A percentile compares a stretch with the other conserved stretches of the same genome.
Conservation (phyloP, 73 alveolate genomes). For the Stentor coeruleus region DNA sequence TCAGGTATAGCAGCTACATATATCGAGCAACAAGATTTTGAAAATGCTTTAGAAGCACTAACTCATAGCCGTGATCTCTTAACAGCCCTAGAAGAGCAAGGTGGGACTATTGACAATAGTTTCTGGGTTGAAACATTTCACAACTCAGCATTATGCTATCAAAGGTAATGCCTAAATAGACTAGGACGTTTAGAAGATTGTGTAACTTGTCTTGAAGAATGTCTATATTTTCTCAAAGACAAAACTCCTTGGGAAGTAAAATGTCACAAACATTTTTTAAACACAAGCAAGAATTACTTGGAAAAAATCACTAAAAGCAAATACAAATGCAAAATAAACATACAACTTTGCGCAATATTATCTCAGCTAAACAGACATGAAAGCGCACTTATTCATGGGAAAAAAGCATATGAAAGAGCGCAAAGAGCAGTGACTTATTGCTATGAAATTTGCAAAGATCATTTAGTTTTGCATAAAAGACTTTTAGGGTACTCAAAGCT, state of each 20-base stretch:
- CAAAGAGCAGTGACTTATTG: not conserved
- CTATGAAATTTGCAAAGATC: not conserved
- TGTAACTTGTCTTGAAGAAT: constrained; percentile 67
- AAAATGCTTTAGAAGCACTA: constrained; percentile 52
- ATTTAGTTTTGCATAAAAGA: not conserved
- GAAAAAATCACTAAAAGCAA: constrained; percentile 62
- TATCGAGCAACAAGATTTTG: constrained; percentile 45
- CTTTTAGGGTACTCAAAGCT: not conserved
- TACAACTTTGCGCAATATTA: constrained; percentile 89
- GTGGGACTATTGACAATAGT: constrained; percentile 13
- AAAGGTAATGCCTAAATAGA: constrained; percentile 28
- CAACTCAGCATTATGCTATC: constrained; percentile 33
- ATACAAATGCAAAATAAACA: constrained; percentile 75
- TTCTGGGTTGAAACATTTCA: constrained; percentile 11
- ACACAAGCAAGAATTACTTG: constrained; percentile 11
- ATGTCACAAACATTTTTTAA: not conserved
- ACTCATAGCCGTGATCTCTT: constrained; percentile 44
- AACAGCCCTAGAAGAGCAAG: constrained; percentile 42
- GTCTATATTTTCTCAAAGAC: constrained; percentile 33
- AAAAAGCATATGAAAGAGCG: constrained; percentile 48
- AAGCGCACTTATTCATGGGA: constrained; percentile 81
- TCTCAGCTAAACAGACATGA: constrained; percentile 72
- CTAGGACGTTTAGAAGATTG: constrained; percentile 61
- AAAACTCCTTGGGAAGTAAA: constrained; percentile 23
- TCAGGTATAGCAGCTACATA: not conserved